phyloP scores from a whole-genome alignment of 2,329 filamentous ascomycete genomes.

The Drechslerella coelobrocha region DNA sequence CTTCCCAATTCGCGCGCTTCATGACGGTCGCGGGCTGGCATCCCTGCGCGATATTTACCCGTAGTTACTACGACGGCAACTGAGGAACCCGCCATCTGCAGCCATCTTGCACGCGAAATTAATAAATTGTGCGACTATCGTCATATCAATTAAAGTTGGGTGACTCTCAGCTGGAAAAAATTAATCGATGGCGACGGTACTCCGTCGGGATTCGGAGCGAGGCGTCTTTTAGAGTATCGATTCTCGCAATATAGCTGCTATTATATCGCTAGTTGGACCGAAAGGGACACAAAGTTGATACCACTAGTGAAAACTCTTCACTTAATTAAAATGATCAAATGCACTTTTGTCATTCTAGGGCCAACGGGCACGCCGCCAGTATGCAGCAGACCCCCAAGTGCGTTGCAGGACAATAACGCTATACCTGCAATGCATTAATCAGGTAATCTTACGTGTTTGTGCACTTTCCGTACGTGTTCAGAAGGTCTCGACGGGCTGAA shows the following conservation, averaged over 20 bases:
- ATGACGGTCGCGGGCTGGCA: slow-evolving; percentile 21
- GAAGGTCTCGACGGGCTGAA: neutral
- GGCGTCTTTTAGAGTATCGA: neutral
- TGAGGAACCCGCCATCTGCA: no score
- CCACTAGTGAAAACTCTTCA: neutral
- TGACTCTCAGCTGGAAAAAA: neutral
- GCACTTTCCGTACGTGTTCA: slow-evolving; percentile 2
- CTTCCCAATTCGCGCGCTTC: slow-evolving; percentile 49
- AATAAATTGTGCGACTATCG: no score
- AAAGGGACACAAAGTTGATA: neutral
- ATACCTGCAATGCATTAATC: slow-evolving; percentile 2
- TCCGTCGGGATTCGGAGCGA: slow-evolving; percentile 2
- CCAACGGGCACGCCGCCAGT: slow-evolving; percentile 1
- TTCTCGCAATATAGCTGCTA: neutral
- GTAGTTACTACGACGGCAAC: no score
- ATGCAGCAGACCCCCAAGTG: neutral
- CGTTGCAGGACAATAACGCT: neutral
- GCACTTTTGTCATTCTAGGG: neutral
- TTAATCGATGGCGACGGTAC: slow-evolving; percentile 12
- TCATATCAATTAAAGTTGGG: no score
- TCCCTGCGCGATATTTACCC: slow-evolving; percentile 10
- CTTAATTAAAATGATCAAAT: neutral
- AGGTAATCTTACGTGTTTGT: neutral
- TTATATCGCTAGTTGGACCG: neutral
- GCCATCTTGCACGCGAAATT: no score